phyloP scores from a whole-genome alignment of 2,329 filamentous ascomycete genomes.

The Beauveria australis region DNA sequence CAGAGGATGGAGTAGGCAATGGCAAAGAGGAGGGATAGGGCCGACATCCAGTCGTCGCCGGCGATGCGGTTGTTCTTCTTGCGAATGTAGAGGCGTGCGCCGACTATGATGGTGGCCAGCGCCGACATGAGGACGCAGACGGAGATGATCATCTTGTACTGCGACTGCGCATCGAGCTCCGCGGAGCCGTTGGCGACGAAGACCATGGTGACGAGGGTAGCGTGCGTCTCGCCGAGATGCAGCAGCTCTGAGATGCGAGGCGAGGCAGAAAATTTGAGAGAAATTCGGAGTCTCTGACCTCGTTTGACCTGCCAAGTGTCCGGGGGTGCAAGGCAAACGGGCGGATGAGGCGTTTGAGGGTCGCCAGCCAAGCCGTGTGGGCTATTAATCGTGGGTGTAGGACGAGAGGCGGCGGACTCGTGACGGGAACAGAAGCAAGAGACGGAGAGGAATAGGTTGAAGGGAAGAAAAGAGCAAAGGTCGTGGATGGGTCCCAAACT shows the following conservation, averaged over 20 bases:
- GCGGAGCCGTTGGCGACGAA: conserved; percentile 43
- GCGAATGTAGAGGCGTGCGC: conserved; percentile 34
- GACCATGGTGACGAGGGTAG: conserved; percentile 27
- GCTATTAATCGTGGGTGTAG: not conserved
- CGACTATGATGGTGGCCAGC: conserved; percentile 34
- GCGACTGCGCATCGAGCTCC: conserved; percentile 36
- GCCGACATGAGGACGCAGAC: conserved; percentile 37
- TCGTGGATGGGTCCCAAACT: not conserved
- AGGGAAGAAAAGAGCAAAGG: not conserved
- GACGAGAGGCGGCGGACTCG: no score
- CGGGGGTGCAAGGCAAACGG: not conserved
- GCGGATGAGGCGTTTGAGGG: not conserved
- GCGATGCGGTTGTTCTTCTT: conserved; percentile 34
- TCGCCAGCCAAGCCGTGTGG: not conserved
- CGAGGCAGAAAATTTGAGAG: not conserved
- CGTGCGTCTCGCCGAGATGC: not conserved
- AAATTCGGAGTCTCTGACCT: not conserved
- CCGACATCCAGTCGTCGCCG: conserved; percentile 37
- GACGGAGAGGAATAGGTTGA: not conserved
- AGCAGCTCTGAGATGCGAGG: not conserved
- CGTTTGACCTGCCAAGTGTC: not conserved
- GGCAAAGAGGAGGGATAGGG: conserved; percentile 35
- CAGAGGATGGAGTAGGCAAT: conserved; percentile 41
- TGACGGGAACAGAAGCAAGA: not conserved
- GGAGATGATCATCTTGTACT: conserved; percentile 40